Evolutionary conservation across 345 rosid species (phyloP).

Genomic region (Bruguiera gymnorhiza): DNA sequence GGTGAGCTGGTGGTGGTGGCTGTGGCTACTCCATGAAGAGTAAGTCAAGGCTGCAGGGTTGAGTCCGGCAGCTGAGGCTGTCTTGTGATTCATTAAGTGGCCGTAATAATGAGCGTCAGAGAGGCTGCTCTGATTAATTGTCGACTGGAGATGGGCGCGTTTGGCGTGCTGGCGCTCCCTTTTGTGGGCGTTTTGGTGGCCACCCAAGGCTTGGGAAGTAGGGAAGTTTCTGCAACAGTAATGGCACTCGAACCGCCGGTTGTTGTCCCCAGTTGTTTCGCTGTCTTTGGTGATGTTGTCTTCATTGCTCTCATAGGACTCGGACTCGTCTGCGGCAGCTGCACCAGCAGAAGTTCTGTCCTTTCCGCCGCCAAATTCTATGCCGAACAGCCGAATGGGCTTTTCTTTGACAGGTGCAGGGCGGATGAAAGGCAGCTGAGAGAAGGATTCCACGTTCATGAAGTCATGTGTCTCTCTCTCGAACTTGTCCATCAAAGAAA

Average conservation of each 20-base stretch:
- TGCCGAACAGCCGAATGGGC: slow-evolving; percentile 83
- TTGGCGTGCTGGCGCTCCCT: slow-evolving; percentile 95
- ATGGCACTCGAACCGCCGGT: slow-evolving; percentile 85
- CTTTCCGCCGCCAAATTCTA: slow-evolving; percentile 46
- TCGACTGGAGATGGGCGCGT: slow-evolving; percentile 70
- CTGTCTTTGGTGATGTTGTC: slow-evolving; percentile 25
- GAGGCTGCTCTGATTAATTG: slow-evolving; percentile 55
- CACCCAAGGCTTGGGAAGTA: slow-evolving; percentile 97
- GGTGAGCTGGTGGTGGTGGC: too few relatives aligned
- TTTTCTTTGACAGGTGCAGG: slow-evolving; percentile 61
- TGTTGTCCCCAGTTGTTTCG: slow-evolving; percentile 38
- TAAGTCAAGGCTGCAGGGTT: too few relatives aligned
- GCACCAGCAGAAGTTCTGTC: slow-evolving; percentile 2
- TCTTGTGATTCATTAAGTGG: slow-evolving; percentile 45
- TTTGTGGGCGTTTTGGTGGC: slow-evolving; percentile 99
- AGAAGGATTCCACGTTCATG: slow-evolving; percentile 54
- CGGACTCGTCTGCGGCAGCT: slow-evolving; percentile 25
- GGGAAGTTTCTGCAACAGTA: slow-evolving; percentile 96
- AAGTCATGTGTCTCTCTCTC: slow-evolving; percentile 46
- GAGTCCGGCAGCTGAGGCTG: slow-evolving; percentile 24
- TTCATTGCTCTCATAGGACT: slow-evolving; percentile 35
- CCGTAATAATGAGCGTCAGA: slow-evolving; percentile 53
- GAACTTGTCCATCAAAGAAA: slow-evolving; percentile 30
- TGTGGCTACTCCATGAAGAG: too few relatives aligned
- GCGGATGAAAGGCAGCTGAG: slow-evolving; percentile 51